Base-by-base conservation (phyloP, 1,284 basidiomycete species). In the Cystobasidiaceae sp. region DNA sequence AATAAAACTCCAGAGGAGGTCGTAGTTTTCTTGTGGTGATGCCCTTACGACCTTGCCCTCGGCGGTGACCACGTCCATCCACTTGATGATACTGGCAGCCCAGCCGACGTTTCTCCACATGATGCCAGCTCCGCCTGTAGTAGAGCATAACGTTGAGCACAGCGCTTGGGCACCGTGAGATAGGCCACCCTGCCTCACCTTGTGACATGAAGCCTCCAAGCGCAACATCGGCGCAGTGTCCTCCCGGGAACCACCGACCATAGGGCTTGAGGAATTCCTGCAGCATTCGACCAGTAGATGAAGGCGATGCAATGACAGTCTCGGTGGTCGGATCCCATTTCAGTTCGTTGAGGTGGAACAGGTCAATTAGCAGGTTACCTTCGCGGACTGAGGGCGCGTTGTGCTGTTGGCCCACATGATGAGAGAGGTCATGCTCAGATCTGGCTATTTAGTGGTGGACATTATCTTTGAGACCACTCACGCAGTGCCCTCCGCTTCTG, bases 41-140 rank as follows among this genome's bases (percentile, higher is more conserved):
- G 69, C 74, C 27, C 67, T 69, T 50, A 73, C 57, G 21, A 74
- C 55, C 41, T 57, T 63, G 39, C 71, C 71, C 30, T 74, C 66
- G 23, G 74, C 71, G 4, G 74, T 67, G 23, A 75, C 74, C 17
- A 75, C 67, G 33, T 75, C 73, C 9, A 73, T 71, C 55, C 71
- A 66, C 45, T 75, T 60, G 44, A 75, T 71, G 44, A 55, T 66
- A 49, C 74, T 73, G 33, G 73, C 67, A 17, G 72, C 71, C 54
- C 75, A 63, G 33, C 73, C 74, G n/a, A 50, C 48, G 28, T 50
- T 28, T 50, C 48, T 50, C 48, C 48, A 50, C 48, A 50, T 50
- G 48, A 50, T 44, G 5, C 43, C 43, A 44, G 43, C 43, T 4
- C 43, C n/a, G n/a, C n/a, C n/a, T n/a, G n/a, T n/a, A n/a, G n/a